A percentile compares a stretch with the other conserved stretches of the same genome.
phyloP scores from a whole-genome alignment of 208 protist genomes.

The Wallacemonas sp. region DNA sequence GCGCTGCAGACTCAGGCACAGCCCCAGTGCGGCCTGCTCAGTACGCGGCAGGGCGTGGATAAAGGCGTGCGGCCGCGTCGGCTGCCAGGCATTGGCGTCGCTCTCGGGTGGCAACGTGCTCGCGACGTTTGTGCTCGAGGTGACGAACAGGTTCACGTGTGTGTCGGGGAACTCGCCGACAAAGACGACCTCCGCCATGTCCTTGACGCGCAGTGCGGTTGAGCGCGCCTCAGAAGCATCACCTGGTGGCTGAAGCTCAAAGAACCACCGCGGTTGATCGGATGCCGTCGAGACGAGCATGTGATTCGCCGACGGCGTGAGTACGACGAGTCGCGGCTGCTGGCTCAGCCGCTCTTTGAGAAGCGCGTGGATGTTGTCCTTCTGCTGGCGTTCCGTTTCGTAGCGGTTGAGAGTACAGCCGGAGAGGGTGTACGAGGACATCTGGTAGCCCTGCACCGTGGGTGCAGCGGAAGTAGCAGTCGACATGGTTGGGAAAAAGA shows the following conservation, averaged over 20 bases:
- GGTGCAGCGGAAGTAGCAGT: neutral
- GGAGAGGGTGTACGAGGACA: neutral
- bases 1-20: slow-evolving; percentile 28
- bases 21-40: slow-evolving; percentile 32
- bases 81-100: neutral
- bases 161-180: slow-evolving; percentile 3
- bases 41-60: neutral
- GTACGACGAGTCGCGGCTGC: neutral
- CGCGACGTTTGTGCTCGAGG: neutral
- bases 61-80: neutral
- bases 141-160: slow-evolving; percentile 5
- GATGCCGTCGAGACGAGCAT: neutral
- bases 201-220: neutral
- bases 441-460: neutral
- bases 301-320: neutral
- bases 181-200: neutral
- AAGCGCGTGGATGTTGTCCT: neutral
- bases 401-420: slow-evolving; percentile 1
- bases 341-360: neutral
- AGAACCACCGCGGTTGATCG: neutral
- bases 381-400: neutral
- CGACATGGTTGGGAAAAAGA: no score
- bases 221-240: no score
- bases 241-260: neutral
- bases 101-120: neutral